Conservation (phyloP, 73 alveolate species). For the Stentor coeruleus region DNA sequence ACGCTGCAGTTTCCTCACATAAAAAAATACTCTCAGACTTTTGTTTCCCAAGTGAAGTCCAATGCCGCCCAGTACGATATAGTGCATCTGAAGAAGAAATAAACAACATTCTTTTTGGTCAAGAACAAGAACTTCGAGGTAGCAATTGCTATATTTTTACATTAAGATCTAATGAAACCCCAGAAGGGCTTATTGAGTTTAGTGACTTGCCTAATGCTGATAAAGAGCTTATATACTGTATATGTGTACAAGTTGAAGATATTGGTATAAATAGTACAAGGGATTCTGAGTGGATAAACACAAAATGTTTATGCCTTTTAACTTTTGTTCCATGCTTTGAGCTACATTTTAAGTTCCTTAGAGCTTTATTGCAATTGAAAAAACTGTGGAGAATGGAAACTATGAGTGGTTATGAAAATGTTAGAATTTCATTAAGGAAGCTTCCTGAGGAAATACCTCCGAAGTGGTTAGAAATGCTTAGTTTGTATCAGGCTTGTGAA, state of each 20-base stretch:
- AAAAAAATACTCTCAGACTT: background rate
- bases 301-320: background rate
- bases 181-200: background rate
- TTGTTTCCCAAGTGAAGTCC: conserved; percentile 20
- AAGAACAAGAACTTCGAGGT: background rate
- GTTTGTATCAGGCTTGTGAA: background rate
- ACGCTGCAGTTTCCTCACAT: background rate
- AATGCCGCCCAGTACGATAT: background rate
- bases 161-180: background rate
- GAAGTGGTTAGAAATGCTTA: background rate
- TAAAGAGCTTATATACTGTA: background rate
- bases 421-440: background rate
- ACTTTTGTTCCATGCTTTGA: background rate
- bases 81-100: conserved; percentile 20
- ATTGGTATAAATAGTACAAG: background rate
- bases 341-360: conserved; percentile 20
- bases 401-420: background rate
- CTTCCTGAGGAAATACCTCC: background rate
- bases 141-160: conserved; percentile 24
- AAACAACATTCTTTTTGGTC: conserved; percentile 12
- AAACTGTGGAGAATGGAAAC: conserved; percentile 6
- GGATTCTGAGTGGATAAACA: background rate
- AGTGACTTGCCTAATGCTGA: conserved; percentile 13
- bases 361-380: background rate
- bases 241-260: conserved; percentile 6